These are phyloP conservation scores for Xylariales sp. DNA, from an alignment of 2,329 filamentous ascomycete genomes.

Conservation along the genomic window DNA sequence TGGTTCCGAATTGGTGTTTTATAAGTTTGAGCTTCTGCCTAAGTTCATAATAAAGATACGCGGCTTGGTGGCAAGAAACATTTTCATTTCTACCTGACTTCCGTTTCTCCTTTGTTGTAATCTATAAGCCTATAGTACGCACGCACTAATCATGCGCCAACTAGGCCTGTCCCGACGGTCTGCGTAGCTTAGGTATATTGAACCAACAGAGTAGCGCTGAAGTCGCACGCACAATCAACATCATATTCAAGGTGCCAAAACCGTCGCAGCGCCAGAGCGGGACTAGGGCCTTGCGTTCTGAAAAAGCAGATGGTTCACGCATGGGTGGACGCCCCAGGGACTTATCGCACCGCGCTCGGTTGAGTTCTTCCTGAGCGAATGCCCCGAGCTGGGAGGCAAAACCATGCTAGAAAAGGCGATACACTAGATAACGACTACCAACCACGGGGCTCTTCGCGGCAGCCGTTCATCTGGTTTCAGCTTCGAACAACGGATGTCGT, in stretches of 20 bases:
- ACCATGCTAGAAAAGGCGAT: slow-evolving; percentile 2
- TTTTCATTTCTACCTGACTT: background rate
- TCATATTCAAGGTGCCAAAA: slow-evolving; percentile 25
- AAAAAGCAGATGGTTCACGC: slow-evolving; percentile 18
- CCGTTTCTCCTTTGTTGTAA: background rate
- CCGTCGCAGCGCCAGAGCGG: background rate
- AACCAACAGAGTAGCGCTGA: slow-evolving; percentile 19
- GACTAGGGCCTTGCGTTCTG: slow-evolving; percentile 7
- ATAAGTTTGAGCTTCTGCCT: no score
- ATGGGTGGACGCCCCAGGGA: slow-evolving; percentile 26
- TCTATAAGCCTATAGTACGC: background rate
- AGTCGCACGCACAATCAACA: slow-evolving; percentile 20
- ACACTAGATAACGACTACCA: slow-evolving; percentile 18
- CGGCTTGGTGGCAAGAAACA: background rate
- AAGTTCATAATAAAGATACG: no score
- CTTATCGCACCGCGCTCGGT: slow-evolving; percentile 22
- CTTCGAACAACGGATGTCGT: slow-evolving; percentile 25
- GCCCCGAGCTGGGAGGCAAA: slow-evolving; percentile 11
- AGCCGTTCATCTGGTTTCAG: slow-evolving; percentile 9
- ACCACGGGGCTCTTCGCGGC: slow-evolving; percentile 13
- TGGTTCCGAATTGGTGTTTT: no score
- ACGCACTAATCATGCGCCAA: background rate
- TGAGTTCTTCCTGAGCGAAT: slow-evolving; percentile 20
- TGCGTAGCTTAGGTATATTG: slow-evolving; percentile 11
- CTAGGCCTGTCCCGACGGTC: background rate